Evolutionary conservation across 2,329 filamentous ascomycete genomes (phyloP), one percentile per base, ranked within the genome.

Genomic region (Neopestalotiopsis rosae): DNA sequence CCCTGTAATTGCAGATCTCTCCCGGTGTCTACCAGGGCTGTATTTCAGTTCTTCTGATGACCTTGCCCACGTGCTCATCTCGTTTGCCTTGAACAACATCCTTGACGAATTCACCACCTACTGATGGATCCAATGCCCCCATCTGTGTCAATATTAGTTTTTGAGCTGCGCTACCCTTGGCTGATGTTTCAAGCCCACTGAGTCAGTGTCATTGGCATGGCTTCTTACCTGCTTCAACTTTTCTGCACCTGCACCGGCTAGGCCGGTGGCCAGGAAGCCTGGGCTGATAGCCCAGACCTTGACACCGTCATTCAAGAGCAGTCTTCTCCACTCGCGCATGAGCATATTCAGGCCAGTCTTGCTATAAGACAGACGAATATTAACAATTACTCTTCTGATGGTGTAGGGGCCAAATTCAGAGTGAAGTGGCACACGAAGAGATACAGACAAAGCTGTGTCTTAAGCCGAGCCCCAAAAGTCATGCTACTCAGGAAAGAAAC

Each of bases 281-380:
- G 74, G 74, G 30, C 73, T 73, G 56, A 75, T 70, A 14, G 69
- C 68, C 32, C 82, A 87, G 0, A 86, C 82, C 71, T 87, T 88
- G 34, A 86, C 81, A 0, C 80, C 80, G 69, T 85, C 82, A 61
- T 74, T 73, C 6, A 66, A 77, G 30, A 86, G 74, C 0, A 78
- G 68, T 7, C 80, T 75, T 12, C 74, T 69, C 81, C 83, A 86
- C 68, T 85, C 81, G 5, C 79, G 76, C 83, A 85, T 83, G 70
- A 86, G 69, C 84, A 86, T 86, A 70, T 86, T 86, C 67, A 86
- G 72, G 0, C 81, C 85, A 0, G 79, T 80, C 74, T 86, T 86
- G 28, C 75, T 38, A 38, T 38, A 7, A 7, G 6, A 38, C 34
- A 10, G 6, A 38, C 6, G 34, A 38, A 38, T 38, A 10, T 38